Conservation (phyloP, 352 stramenopile genomes). For the Peronosclerospora sorghi region DNA sequence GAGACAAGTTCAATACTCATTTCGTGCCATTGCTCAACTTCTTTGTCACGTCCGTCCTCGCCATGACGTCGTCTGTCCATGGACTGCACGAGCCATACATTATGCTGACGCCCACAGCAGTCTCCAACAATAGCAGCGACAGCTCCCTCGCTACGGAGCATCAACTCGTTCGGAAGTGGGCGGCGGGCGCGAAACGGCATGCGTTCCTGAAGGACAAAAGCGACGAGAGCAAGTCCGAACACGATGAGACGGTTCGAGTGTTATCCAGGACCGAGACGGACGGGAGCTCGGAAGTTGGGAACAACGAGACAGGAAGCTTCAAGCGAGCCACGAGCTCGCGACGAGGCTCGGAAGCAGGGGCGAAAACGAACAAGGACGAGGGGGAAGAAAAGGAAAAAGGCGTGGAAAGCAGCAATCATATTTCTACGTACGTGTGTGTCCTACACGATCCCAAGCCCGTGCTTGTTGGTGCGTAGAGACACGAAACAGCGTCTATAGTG, state of each 20-base stretch:
- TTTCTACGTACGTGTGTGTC: conserved; percentile 65
- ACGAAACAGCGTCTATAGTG: background rate
- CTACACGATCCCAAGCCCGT: conserved; percentile 66
- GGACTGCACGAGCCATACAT: conserved; percentile 33
- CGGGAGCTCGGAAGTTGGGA: conserved; percentile 25
- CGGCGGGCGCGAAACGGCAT: conserved; percentile 26
- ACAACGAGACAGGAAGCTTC: conserved; percentile 7
- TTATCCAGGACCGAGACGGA: conserved; percentile 31
- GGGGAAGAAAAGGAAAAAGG: conserved; percentile 19
- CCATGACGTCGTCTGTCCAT: background rate
- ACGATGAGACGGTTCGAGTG: conserved; percentile 12
- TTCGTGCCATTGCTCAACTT: no score
- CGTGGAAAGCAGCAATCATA: conserved; percentile 4
- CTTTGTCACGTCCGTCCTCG: no score
- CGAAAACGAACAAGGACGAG: conserved; percentile 16
- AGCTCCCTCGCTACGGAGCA: conserved; percentile 20
- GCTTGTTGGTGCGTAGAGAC: conserved; percentile 33
- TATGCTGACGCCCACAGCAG: conserved; percentile 37
- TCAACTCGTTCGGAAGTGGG: conserved; percentile 34
- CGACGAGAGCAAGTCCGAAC: conserved; percentile 15
- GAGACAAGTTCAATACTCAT: no score
- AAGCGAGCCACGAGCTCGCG: no score
- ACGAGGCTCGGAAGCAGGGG: conserved; percentile 2
- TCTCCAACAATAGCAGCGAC: conserved; percentile 4
- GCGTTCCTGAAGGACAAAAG: conserved; percentile 20